A percentile compares a stretch with the other conserved stretches of the same genome.
These are phyloP conservation scores for Aureobasidium sp. DNA, from an alignment of 2,329 filamentous ascomycete species.

Conservation along the genomic window DNA sequence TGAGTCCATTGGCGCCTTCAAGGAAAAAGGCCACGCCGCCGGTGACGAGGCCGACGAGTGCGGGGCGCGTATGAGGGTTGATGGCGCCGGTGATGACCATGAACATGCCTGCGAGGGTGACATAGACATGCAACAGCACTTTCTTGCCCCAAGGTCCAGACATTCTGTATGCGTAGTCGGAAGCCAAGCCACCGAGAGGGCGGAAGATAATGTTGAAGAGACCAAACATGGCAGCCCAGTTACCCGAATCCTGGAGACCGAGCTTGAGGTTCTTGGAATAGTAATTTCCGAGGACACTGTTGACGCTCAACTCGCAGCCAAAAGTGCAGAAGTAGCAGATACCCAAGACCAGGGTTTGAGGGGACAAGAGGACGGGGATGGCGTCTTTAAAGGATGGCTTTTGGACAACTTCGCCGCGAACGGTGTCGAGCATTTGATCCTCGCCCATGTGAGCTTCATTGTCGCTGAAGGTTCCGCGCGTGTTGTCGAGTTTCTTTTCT, in stretches of 20 bases:
- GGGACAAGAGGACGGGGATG: constrained; percentile 54
- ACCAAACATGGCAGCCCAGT: constrained; percentile 66
- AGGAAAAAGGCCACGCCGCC: constrained; percentile 73
- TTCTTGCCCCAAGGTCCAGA: constrained; percentile 56
- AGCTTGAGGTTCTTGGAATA: constrained; percentile 50
- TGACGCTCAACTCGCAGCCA: constrained; percentile 52
- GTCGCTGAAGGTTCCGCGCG: constrained; percentile 30
- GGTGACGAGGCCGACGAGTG: constrained; percentile 69
- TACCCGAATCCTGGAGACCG: constrained; percentile 46
- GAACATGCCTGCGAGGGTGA: constrained; percentile 50
- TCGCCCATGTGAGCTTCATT: constrained; percentile 39
- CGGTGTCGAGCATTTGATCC: constrained; percentile 47
- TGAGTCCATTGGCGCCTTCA: constrained; percentile 77
- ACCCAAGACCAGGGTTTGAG: constrained; percentile 45
- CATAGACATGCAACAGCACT: constrained; percentile 48
- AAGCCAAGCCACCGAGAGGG: constrained; percentile 55
- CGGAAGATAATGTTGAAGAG: constrained; percentile 63
- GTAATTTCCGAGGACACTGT: constrained; percentile 52
- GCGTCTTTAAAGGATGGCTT: constrained; percentile 55
- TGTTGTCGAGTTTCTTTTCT: constrained; percentile 32
- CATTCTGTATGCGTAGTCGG: constrained; percentile 49
- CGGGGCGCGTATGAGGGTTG: constrained; percentile 52
- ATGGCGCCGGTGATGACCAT: constrained; percentile 55
- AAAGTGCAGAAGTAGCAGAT: constrained; percentile 54
- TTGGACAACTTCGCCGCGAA: constrained; percentile 52